Conservation (phyloP, 2,329 filamentous ascomycete genomes). For the Aspergillus sp. region DNA sequence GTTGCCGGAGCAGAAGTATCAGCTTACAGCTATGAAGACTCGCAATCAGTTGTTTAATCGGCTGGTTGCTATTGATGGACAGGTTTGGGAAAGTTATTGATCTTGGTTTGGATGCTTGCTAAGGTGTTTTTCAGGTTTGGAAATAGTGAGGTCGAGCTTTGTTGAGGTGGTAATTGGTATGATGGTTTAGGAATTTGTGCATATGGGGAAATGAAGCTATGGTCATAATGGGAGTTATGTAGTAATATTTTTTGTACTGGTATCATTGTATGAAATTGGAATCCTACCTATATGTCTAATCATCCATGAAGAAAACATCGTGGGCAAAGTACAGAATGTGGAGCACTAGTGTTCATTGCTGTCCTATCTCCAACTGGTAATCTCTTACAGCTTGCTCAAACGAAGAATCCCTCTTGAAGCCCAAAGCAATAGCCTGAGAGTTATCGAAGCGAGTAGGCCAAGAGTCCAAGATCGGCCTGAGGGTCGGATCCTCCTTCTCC, state of each 20-base stretch:
- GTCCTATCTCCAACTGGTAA: constrained; percentile 46
- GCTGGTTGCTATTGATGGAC: constrained; percentile 70
- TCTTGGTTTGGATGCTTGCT: not conserved
- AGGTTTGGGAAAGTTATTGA: constrained; percentile 81
- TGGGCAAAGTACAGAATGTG: too few species aligned
- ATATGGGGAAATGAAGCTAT: not conserved
- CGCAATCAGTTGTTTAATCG: constrained; percentile 72
- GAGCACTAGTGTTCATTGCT: not conserved
- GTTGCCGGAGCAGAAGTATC: constrained; percentile 53
- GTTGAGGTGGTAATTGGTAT: too few species aligned
- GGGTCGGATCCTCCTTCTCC: constrained; percentile 53
- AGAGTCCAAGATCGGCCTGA: constrained; percentile 56
- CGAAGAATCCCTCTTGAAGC: constrained; percentile 53
- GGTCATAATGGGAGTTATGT: not conserved
- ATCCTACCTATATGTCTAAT: not conserved
- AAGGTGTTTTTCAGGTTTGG: constrained; percentile 28
- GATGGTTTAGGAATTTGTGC: not conserved
- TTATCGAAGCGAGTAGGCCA: constrained; percentile 61
- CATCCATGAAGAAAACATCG: too few species aligned
- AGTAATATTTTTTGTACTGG: not conserved
- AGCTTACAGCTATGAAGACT: constrained; percentile 70
- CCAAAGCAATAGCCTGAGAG: constrained; percentile 52
- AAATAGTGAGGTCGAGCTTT: constrained; percentile 10
- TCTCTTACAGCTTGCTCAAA: constrained; percentile 59
- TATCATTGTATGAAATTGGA: not conserved